A percentile compares a stretch with the other conserved stretches of the same genome.
Conservation (phyloP, 2,329 filamentous ascomycete species). For the Penicillium sp. region DNA sequence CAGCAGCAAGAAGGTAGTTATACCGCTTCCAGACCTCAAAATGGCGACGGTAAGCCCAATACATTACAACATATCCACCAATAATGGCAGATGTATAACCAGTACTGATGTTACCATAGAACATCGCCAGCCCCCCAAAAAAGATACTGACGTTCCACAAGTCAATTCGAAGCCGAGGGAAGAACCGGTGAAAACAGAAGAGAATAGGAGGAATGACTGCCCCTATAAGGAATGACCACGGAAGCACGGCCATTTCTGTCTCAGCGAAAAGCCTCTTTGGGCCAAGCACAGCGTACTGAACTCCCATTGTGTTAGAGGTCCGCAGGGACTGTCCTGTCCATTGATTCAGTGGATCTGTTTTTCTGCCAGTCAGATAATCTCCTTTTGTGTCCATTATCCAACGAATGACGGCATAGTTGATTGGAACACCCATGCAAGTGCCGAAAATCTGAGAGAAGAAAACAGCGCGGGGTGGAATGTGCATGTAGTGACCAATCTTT, state of each 20-base stretch:
- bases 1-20: constrained; percentile 61
- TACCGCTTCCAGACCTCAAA: constrained; percentile 60
- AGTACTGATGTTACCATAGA: constrained; percentile 62
- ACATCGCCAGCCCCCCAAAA: constrained; percentile 54
- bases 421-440: constrained; percentile 57
- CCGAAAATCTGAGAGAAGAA: constrained; percentile 63
- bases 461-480: constrained; percentile 57
- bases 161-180: constrained; percentile 55
- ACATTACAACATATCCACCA: constrained; percentile 62
- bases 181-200: constrained; percentile 52
- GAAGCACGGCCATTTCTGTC: constrained; percentile 28
- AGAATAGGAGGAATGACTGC: constrained; percentile 36
- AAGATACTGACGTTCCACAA: constrained; percentile 64
- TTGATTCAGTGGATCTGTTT: constrained; percentile 56
- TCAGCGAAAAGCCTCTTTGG: constrained; percentile 31
- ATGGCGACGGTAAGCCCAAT: constrained; percentile 55
- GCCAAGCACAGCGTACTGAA: constrained; percentile 60
- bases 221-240: constrained; percentile 34
- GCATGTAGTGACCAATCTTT: constrained; percentile 65
- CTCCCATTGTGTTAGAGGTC: constrained; percentile 53
- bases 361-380: constrained; percentile 53
- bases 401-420: constrained; percentile 61
- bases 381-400: constrained; percentile 59
- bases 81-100: constrained; percentile 58
- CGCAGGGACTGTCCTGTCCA: constrained; percentile 60